phyloP scores from a whole-genome alignment of 2,329 filamentous ascomycete species.

The Alternaria burnsii region DNA sequence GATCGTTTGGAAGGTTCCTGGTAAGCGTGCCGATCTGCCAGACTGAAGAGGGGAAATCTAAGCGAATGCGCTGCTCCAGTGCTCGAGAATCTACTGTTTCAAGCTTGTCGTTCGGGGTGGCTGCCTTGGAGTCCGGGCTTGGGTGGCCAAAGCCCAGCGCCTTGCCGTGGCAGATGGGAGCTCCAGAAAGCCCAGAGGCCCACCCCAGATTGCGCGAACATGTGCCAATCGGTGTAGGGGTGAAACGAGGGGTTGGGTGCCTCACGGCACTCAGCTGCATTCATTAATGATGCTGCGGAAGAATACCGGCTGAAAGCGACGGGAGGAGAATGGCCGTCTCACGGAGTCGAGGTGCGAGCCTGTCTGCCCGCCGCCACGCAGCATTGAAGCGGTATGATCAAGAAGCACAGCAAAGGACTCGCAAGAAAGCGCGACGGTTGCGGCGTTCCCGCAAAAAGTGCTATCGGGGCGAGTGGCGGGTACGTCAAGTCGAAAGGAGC shows the following conservation, averaged over 20 bases:
- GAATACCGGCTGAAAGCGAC: constrained; percentile 43
- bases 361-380: constrained; percentile 6
- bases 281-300: constrained; percentile 37
- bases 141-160: constrained; percentile 9
- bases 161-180: constrained; percentile 8
- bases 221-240: constrained; percentile 25
- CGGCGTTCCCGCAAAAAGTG: constrained; percentile 4
- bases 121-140: constrained; percentile 15
- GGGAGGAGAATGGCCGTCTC: constrained; percentile 16
- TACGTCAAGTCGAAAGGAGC: constrained; percentile 8
- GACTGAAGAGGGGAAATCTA: constrained; percentile 5
- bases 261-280: constrained; percentile 20
- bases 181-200: constrained; percentile 2
- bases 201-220: constrained; percentile 27
- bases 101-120: constrained; percentile 14
- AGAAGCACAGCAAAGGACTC: constrained; percentile 11
- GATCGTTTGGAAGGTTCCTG: constrained; percentile 19
- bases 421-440: constrained; percentile 1
- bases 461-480: constrained; percentile 16
- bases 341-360: constrained; percentile 8
- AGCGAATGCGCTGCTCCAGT: constrained; percentile 3
- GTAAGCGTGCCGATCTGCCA: constrained; percentile 13
- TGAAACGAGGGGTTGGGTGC: constrained; percentile 29
- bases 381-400: constrained; percentile 9
- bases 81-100: constrained; percentile 9